phyloP scores from a whole-genome alignment of 2,329 filamentous ascomycete species.

The Dendryphion nanum region DNA sequence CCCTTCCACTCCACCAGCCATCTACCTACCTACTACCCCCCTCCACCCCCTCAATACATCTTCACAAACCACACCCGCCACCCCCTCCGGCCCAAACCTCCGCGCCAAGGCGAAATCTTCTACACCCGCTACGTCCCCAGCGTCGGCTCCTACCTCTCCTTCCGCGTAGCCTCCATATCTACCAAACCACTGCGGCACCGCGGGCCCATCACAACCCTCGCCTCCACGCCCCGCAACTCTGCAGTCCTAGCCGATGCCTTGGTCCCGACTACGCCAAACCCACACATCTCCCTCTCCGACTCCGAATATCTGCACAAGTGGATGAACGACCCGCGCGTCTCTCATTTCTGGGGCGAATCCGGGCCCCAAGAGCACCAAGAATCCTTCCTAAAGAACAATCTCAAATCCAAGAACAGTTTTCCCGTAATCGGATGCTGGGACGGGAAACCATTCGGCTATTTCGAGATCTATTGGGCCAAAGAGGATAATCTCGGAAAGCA shows the following conservation, averaged over 20 bases:
- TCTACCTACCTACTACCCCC: constrained; percentile 87
- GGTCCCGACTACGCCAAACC: background rate
- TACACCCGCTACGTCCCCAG: constrained; percentile 86
- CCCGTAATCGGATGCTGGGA: constrained; percentile 94
- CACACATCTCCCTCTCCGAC: constrained; percentile 49
- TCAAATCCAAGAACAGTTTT: constrained; percentile 74
- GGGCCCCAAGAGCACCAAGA: constrained; percentile 58
- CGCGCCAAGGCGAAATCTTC: constrained; percentile 85
- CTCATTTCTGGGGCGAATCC: constrained; percentile 77
- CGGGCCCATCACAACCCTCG: constrained; percentile 49
- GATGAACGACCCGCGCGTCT: constrained; percentile 84
- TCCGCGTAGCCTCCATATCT: constrained; percentile 76
- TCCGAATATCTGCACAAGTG: constrained; percentile 74
- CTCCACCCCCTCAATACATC: constrained; percentile 76
- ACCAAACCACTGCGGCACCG: constrained; percentile 62
- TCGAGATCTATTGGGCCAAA: constrained; percentile 98
- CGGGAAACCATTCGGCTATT: constrained; percentile 92
- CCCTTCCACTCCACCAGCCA: constrained; percentile 82
- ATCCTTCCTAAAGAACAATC: constrained; percentile 64
- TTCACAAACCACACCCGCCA: constrained; percentile 78
- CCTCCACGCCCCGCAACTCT: constrained; percentile 16
- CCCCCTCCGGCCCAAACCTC: constrained; percentile 82
- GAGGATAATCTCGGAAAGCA: constrained; percentile 77
- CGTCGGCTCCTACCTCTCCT: constrained; percentile 79
- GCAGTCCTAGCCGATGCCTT: constrained; percentile 12